Base-by-base conservation (phyloP, 1,284 basidiomycete genomes). In the Amylostereum chailletii region DNA sequence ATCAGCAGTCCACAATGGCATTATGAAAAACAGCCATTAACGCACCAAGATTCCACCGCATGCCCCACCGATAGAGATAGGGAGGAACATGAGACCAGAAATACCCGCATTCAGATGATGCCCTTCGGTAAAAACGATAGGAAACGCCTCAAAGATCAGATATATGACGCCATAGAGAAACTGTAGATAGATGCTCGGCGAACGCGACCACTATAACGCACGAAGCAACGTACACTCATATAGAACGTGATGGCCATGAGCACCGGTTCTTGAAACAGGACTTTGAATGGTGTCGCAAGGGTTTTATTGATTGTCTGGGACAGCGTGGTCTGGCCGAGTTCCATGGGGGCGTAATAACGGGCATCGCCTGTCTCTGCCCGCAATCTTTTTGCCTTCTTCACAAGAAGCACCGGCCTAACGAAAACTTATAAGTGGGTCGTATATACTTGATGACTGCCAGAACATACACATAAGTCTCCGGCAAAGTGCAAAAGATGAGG, bases 221-320 rank as follows among this genome's bases (percentile, higher is more conserved):
- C 31, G 26, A 38, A 37, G 10, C 2, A 10, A 69, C 77, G 57
- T 56, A 83, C 72, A 48, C 77, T 78, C 70, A 79, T 72, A 66
- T 89, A 91, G 5, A 81, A 39, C 0, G 86, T 90, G 40, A 86
- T 66, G 7, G 79, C 76, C 6, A 86, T 65, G 5, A 93, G 67
- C 79, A 92, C 90, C 0, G 89, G 89, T 61, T 93, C 90, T n/a
- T 68, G 67, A 51, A 79, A 71, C 34, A 91, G 72, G 54, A 87
- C 76, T 56, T 75, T 72, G 68, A 82, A 90, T 0, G 81, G 88
- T 60, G 80, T 71, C 58, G 71, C 68, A 34, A 86, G 56, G 2
- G 79, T 74, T 43, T 65, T 60, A 57, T 81, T 71, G 1, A 78
- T 34, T 19, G 70, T 69, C 42, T 71, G 60, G 6, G 70, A 61